These are phyloP conservation scores for Dothistroma septosporum DNA, from an alignment of 2,329 filamentous ascomycete genomes.

Conservation along the genomic window DNA sequence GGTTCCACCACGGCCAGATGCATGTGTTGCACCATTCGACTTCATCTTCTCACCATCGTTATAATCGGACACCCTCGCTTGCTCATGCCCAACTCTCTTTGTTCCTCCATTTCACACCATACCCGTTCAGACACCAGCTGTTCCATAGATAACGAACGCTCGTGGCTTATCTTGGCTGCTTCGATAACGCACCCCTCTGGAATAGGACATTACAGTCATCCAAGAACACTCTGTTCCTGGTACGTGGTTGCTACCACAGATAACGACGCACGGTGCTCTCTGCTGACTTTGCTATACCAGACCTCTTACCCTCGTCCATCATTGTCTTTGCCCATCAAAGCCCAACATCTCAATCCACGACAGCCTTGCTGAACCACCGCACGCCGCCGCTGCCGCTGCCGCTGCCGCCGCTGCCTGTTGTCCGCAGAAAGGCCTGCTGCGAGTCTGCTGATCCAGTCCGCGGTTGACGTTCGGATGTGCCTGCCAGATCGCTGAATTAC, in stretches of 20 bases:
- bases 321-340: neutral
- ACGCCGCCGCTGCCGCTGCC: neutral
- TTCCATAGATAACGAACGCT: neutral
- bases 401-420: neutral
- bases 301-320: neutral
- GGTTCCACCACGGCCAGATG: neutral
- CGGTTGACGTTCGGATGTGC: constrained; percentile 2
- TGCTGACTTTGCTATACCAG: neutral
- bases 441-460: neutral
- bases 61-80: neutral
- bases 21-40: neutral
- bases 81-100: neutral
- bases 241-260: neutral
- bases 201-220: neutral
- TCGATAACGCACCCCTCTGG: neutral
- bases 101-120: neutral
- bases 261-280: neutral
- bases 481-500: constrained; percentile 7
- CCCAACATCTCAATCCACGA: neutral
- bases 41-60: neutral
- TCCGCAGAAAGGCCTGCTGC: neutral
- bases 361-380: neutral
- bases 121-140: neutral
- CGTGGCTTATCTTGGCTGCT: neutral
- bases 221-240: neutral